These are phyloP conservation scores for Roridomyces roridus DNA, from an alignment of 768 basidiomycete species.

Conservation along the genomic window DNA sequence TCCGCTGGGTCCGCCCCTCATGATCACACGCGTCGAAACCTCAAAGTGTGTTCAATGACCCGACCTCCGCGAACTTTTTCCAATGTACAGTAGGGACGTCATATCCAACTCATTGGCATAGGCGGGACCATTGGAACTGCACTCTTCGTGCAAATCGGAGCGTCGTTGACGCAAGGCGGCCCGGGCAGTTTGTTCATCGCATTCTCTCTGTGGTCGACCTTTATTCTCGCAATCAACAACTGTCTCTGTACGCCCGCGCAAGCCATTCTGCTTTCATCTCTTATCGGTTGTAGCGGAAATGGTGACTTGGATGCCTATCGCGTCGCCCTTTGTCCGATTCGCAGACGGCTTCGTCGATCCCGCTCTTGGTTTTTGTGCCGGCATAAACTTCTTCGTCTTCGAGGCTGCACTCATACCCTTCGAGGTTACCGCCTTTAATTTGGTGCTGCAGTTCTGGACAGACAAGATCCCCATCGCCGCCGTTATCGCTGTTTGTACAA, in stretches of 20 bases:
- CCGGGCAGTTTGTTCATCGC: conserved; percentile 61
- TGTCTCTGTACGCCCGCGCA: conserved; percentile 41
- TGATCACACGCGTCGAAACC: conserved; percentile 44
- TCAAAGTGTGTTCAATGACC: conserved; percentile 37
- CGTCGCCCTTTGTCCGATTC: conserved; percentile 78
- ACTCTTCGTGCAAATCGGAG: conserved; percentile 77
- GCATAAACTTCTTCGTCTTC: conserved; percentile 65
- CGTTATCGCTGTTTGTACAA: conserved; percentile 43
- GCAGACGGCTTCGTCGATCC: conserved; percentile 64
- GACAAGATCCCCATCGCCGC: conserved; percentile 52
- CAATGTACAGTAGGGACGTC: conserved; percentile 43
- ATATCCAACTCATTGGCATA: conserved; percentile 59
- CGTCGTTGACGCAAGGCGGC: conserved; percentile 63
- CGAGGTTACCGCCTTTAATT: conserved; percentile 61
- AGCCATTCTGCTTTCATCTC: conserved; percentile 32
- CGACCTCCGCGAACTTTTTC: neutral
- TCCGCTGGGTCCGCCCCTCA: conserved; percentile 12
- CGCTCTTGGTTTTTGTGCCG: conserved; percentile 60
- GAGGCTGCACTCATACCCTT: conserved; percentile 50
- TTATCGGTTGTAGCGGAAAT: conserved; percentile 65
- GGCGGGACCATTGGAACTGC: conserved; percentile 77
- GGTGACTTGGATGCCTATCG: conserved; percentile 83
- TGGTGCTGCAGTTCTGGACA: conserved; percentile 61
- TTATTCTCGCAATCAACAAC: conserved; percentile 55
- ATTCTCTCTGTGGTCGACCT: conserved; percentile 54